phyloP scores from a whole-genome alignment of 2,329 filamentous ascomycete genomes.

The Zymoseptoria crescenta region DNA sequence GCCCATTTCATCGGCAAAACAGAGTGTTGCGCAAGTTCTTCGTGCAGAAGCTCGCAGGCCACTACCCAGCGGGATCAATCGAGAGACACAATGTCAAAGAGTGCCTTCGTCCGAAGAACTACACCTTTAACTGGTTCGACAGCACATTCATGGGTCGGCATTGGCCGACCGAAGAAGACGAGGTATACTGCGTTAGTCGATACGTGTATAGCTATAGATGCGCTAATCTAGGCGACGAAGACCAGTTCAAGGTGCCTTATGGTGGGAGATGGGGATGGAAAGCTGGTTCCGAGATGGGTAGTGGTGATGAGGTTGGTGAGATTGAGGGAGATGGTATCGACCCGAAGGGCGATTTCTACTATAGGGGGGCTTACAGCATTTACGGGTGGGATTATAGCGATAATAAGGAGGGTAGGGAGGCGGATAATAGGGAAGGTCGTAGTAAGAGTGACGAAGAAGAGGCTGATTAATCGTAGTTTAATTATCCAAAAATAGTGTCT shows the following conservation, averaged over 20 bases:
- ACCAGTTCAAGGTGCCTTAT: no score
- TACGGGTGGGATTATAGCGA: no score
- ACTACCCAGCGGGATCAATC: neutral
- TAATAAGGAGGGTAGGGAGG: no score
- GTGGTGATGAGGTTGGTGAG: neutral
- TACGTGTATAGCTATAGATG: no score
- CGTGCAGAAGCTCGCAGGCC: neutral
- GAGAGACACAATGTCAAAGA: slow-evolving; percentile 3
- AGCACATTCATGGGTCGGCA: neutral
- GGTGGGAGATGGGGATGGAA: neutral
- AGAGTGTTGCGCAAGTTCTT: slow-evolving; percentile 9
- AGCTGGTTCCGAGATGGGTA: neutral
- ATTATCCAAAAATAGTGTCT: no score
- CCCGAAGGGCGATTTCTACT: no score
- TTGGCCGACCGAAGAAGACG: neutral
- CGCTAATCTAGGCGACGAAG: no score
- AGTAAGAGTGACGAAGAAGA: no score
- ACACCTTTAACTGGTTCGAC: neutral
- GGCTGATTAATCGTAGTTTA: no score
- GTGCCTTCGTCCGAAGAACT: slow-evolving; percentile 8
- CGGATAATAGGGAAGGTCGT: no score
- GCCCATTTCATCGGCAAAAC: slow-evolving; percentile 1
- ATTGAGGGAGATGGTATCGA: neutral
- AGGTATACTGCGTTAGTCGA: neutral
- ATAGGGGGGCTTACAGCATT: no score